Evolutionary conservation across 257 asterid species (phyloP).

Genomic region (Penstemon davidsonii): DNA sequence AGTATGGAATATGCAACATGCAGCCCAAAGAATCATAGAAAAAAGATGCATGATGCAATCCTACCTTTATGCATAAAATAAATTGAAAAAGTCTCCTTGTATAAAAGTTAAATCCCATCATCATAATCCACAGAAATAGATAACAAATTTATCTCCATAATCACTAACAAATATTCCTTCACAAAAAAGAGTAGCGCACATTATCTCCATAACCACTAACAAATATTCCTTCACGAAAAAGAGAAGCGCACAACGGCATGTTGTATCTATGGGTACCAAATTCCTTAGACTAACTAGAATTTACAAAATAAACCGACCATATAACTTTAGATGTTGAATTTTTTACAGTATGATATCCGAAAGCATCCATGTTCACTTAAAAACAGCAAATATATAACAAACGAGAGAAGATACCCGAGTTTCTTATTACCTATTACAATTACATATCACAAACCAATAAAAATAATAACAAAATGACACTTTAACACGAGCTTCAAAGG

Average conservation of each 20-base stretch:
- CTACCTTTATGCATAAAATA: constrained; percentile 31
- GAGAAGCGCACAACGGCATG: constrained; percentile 3
- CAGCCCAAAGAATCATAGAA: constrained; percentile 26
- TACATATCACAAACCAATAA: constrained; percentile 69
- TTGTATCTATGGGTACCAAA: not conserved
- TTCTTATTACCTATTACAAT: constrained; percentile 54
- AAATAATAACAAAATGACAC: constrained; percentile 40
- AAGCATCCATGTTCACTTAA: constrained; percentile 38
- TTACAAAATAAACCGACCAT: constrained; percentile 36
- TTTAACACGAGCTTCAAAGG: constrained; percentile 37
- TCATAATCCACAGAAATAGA: constrained; percentile 20
- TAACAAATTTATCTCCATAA: constrained; percentile 6
- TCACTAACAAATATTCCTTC: constrained; percentile 21
- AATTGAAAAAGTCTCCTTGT: constrained; percentile 14
- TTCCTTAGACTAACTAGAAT: constrained; percentile 21
- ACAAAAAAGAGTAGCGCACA: too few relatives aligned
- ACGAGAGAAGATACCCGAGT: constrained; percentile 32
- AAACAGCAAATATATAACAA: constrained; percentile 30
- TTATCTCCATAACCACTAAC: too few relatives aligned
- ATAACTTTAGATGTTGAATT: constrained; percentile 33
- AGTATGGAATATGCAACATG: constrained; percentile 17
- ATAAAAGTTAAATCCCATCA: constrained; percentile 24
- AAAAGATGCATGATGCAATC: constrained; percentile 28
- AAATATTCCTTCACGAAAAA: constrained; percentile 16
- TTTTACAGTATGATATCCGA: constrained; percentile 52